Percentiles rank a stretch among this genome's conserved stretches.
Evolutionary conservation across 2,329 filamentous ascomycete genomes (phyloP).

Genomic region (Venturia carpophila): DNA sequence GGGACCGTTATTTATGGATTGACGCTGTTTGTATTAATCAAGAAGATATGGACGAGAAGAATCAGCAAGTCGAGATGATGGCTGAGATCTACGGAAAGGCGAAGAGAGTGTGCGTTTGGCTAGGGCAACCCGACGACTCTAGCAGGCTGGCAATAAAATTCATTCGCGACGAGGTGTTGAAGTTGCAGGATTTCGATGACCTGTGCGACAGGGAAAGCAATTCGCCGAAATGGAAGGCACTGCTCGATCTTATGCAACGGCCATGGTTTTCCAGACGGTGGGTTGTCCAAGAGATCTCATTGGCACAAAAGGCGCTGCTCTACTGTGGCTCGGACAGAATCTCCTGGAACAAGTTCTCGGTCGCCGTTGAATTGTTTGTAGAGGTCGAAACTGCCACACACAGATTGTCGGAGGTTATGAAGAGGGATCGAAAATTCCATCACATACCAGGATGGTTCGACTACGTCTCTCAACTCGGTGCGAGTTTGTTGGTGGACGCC

Average conservation of each 20-base stretch:
- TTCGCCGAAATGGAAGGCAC: constrained; percentile 26
- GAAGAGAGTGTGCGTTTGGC: constrained; percentile 29
- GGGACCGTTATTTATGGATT: constrained; percentile 27
- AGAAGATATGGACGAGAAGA: constrained; percentile 25
- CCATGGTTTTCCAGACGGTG: constrained; percentile 31
- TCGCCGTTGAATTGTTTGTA: constrained; percentile 34
- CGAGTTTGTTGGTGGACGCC: constrained; percentile 31
- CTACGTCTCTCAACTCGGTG: constrained; percentile 31
- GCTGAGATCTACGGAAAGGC: constrained; percentile 29
- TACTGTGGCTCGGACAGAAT: constrained; percentile 33
- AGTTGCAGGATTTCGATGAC: constrained; percentile 29
- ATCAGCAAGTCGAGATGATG: constrained; percentile 33
- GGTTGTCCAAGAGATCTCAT: constrained; percentile 39
- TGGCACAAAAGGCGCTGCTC: constrained; percentile 30
- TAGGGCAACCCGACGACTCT: constrained; percentile 27
- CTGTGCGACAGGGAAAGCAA: constrained; percentile 23
- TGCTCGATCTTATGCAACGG: constrained; percentile 33
- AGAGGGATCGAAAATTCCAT: constrained; percentile 24
- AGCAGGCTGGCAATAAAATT: constrained; percentile 28
- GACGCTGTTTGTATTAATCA: constrained; percentile 28
- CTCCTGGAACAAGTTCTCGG: constrained; percentile 33
- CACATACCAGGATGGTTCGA: constrained; percentile 30
- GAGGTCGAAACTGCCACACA: constrained; percentile 34
- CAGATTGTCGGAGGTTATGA: constrained; percentile 32
- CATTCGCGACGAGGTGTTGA: constrained; percentile 26